These are phyloP conservation scores for Aspergillus pseudotamarii DNA, from an alignment of 2,329 filamentous ascomycete species.

Conservation along the genomic window DNA sequence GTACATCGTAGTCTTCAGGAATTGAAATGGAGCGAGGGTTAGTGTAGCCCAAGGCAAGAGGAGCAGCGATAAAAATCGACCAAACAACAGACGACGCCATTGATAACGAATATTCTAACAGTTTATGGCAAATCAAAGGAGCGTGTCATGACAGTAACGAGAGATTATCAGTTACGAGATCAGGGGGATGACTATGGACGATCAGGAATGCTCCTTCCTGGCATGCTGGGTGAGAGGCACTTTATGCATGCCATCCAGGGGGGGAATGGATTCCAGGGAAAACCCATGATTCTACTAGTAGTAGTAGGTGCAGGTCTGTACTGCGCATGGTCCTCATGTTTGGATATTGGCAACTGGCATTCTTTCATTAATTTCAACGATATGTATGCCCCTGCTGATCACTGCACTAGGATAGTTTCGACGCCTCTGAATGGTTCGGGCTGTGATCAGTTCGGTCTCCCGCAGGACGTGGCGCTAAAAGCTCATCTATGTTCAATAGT, in stretches of 20 bases:
- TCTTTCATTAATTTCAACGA: neutral
- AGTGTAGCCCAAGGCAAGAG: constrained; percentile 15
- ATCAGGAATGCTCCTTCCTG: constrained; percentile 7
- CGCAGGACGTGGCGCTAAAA: neutral
- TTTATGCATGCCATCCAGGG: neutral
- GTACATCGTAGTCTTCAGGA: constrained; percentile 41
- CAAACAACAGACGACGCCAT: neutral
- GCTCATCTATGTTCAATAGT: neutral
- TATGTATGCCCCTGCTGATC: constrained; percentile 1
- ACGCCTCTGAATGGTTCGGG: neutral
- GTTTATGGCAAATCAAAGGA: neutral
- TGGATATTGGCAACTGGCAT: neutral
- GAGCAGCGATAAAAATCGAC: constrained; percentile 10
- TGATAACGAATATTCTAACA: neutral
- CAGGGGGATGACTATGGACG: neutral
- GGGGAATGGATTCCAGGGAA: neutral
- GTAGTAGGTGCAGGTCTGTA: neutral
- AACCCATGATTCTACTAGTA: neutral
- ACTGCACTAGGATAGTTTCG: neutral
- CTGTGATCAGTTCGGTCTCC: neutral
- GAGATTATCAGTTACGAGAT: neutral
- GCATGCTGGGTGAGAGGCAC: constrained; percentile 7
- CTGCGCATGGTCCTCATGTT: neutral
- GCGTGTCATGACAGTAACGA: neutral
- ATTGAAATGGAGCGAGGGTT: constrained; percentile 11